Base-by-base conservation (phyloP, 371 early-diverging fungal genomes). In the Syncephalis fuscata region DNA sequence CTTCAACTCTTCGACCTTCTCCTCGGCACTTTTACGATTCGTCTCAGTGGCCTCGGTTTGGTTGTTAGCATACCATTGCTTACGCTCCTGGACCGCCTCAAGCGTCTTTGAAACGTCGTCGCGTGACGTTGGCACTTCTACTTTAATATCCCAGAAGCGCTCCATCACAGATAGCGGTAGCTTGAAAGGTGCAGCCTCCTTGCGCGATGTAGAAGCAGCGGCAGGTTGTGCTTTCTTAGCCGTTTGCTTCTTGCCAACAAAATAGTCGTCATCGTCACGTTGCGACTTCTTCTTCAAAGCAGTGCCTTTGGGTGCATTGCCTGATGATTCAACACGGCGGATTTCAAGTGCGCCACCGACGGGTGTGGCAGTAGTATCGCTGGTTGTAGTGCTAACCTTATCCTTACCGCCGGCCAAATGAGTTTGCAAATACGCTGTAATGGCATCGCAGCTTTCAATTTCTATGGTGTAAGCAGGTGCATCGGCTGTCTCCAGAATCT, bases 11-110 rank as follows among this genome's bases (percentile, higher is more conserved):
- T 75, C 76, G 49, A 88, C 82, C 67, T 78, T 81, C 46, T 75
- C 87, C 62, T 89, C 82, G 23, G 88, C 92, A 66, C 79, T 80
- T 57, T 68, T 75, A 73, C 81, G 87, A 70, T 89, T 90, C 57
- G 80, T 80, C 11, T 64, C 78, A 32, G 92, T 91, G 14, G 68
- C 78, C 50, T 67, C 70, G 24, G 71, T 81, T 65, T 88, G 88
- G 62, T 81, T 79, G 44, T 73, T 76, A 44, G 79, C 50, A 61
- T 66, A 92, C 54, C 73, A 66, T 19, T 68, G 63, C 62, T 74
- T 81, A 63, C 80, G 80, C 42, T 69, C 81, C 53, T 71, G 67
- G 41, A 92, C 64, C 48, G 75, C 73, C 36, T 71, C 74, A 53
- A 92, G 65, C 16, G 89, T 70, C 25, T 65, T 62, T 11, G 73